A percentile compares a stretch with the other conserved stretches of the same genome.
Conservation (phyloP, 176 grass and related monocot species). For the Pontederia crassipes region DNA sequence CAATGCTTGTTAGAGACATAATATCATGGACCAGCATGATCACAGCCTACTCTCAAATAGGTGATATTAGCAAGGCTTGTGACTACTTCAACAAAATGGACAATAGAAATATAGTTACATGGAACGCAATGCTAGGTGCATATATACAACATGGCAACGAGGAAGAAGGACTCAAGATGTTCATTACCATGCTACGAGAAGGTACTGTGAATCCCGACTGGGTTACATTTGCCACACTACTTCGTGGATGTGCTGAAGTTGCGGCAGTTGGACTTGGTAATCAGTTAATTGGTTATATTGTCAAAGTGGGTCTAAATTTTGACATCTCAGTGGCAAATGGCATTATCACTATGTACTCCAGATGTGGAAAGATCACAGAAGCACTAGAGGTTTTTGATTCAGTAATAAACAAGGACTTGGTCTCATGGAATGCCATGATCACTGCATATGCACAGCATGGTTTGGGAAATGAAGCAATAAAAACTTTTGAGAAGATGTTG, state of each 20-base stretch:
- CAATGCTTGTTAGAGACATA: conserved; percentile 56
- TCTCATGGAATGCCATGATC: conserved; percentile 97
- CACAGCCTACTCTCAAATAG: conserved; percentile 73
- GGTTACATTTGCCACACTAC: conserved; percentile 78
- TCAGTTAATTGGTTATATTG: conserved; percentile 53
- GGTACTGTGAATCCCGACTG: conserved; percentile 64
- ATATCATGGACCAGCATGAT: conserved; percentile 99
- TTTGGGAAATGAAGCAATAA: conserved; percentile 67
- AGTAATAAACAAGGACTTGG: conserved; percentile 60
- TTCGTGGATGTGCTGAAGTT: conserved; percentile 71
- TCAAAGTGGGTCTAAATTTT: conserved; percentile 57
- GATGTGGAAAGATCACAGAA: conserved; percentile 76
- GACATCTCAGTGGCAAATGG: conserved; percentile 58
- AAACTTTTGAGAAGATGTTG: conserved; percentile 61
- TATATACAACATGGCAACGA: conserved; percentile 74
- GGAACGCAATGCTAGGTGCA: conserved; percentile 80
- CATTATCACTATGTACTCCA: conserved; percentile 90
- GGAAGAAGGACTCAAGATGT: conserved; percentile 89
- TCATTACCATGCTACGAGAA: conserved; percentile 44
- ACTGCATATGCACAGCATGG: conserved; percentile 93
- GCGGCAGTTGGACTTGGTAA: conserved; percentile 68
- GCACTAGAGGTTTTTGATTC: conserved; percentile 56
- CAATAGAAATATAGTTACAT: conserved; percentile 70
- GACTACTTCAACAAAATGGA: conserved; percentile 67
- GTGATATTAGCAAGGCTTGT: conserved; percentile 44